Evolutionary conservation across 2,329 filamentous ascomycete species (phyloP), one percentile per base, ranked within the genome.

Genomic region (Talaromyces marneffei): DNA sequence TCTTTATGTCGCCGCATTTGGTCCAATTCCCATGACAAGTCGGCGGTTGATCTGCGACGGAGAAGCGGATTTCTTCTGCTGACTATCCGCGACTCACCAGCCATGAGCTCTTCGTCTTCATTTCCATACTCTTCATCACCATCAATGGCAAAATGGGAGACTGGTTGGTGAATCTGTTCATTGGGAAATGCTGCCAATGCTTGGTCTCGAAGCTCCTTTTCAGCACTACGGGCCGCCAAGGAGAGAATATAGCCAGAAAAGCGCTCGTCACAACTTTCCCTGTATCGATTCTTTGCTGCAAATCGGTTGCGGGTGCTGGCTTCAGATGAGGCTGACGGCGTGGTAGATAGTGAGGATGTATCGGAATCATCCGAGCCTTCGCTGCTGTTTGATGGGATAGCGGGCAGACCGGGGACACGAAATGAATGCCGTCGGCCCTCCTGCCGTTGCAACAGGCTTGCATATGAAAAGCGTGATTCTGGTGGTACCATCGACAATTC

Each of bases 1-100:
- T 90, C 85, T 57, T 87, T 88, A 74, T 93, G 88, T 67, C 87
- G 83, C 67, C 90, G 88, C 88, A 94, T 90, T 67, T 91, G 87
- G 68, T 87, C 84, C 69, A 94, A 82, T 71, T 91, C 91, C 87
- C 89, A 93, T 61, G 84, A 78, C 3, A 85, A 65, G 64, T 80
- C 78, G 23, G 72, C 72, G 23, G 75, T 75, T 2, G 79, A 80
- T 48, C 77, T 74, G 35, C 79, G 72, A 56, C 77, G 70, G 54
- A 74, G 77, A 20, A 31, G 67, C 40, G 35, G 60, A 73, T 68
- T 37, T 67, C 63, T 29, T 67, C 48, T 50, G 25, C 39, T 59
- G 4, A 53, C 27, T 3, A 53, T 44, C 18, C 25, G 57, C 23
- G 57, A 27, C 20, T 35, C 35, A n/a, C 9, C 42, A 50, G 23